Percentiles rank a stretch among this genome's conserved stretches.
Evolutionary conservation across 139 green algal genomes (phyloP).

Genomic region (Ettlia oleoabundans): DNA sequence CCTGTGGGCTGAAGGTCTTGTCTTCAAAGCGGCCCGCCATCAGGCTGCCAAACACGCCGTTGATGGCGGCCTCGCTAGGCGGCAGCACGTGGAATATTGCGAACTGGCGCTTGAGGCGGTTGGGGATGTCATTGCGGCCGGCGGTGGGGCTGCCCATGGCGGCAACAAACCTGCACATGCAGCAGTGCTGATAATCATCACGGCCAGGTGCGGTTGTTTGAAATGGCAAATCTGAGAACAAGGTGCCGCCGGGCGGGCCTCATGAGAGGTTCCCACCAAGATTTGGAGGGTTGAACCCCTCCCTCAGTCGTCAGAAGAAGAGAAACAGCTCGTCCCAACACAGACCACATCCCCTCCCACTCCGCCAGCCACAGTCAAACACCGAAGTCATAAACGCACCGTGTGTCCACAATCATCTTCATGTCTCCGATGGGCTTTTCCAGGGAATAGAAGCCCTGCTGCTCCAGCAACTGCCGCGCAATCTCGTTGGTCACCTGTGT

Average conservation of each 20-base stretch:
- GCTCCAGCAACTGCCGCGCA: slow-evolving; percentile 93
- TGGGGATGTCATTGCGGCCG: slow-evolving; percentile 95
- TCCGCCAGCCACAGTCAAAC: neutral
- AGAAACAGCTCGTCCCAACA: too few species aligned
- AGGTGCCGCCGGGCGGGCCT: too few species aligned
- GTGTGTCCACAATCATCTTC: slow-evolving; percentile 88
- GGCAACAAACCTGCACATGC: slow-evolving; percentile 84
- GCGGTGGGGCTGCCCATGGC: slow-evolving; percentile 91
- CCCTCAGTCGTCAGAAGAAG: too few species aligned
- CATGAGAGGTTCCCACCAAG: too few species aligned
- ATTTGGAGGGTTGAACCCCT: too few species aligned
- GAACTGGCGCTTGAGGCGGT: slow-evolving; percentile 97
- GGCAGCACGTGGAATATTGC: slow-evolving; percentile 89
- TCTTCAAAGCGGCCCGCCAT: slow-evolving; percentile 65
- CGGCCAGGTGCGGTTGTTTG: too few species aligned
- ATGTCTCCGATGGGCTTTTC: slow-evolving; percentile 97
- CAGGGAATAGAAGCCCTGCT: slow-evolving; percentile 91
- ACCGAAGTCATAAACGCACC: slow-evolving; percentile 1
- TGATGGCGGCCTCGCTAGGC: slow-evolving; percentile 83
- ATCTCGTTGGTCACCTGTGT: slow-evolving; percentile 95
- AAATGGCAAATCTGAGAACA: too few species aligned
- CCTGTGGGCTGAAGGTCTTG: slow-evolving; percentile 37
- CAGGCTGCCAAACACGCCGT: slow-evolving; percentile 91
- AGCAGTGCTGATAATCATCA: too few species aligned
- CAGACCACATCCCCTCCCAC: too few species aligned